These are phyloP conservation scores for Crithidia expoeki DNA, from an alignment of 208 protist genomes.

Conservation along the genomic window DNA sequence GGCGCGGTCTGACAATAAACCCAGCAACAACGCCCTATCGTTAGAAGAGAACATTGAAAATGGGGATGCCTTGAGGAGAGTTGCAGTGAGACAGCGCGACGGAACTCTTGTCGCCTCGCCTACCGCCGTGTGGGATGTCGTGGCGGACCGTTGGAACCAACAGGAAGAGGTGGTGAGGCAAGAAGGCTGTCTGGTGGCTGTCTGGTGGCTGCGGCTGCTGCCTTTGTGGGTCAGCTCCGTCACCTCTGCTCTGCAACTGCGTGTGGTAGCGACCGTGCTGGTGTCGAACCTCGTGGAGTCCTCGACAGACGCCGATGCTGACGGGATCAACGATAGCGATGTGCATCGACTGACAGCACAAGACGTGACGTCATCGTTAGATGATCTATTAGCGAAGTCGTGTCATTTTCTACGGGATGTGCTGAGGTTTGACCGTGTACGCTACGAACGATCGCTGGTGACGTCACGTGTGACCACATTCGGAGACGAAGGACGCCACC, in stretches of 20 bases:
- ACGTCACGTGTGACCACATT: background rate
- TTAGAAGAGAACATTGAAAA: background rate
- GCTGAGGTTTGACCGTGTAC: constrained; percentile 31
- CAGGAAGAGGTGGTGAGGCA: constrained; percentile 32
- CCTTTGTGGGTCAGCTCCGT: constrained; percentile 28
- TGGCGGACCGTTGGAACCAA: constrained; percentile 40
- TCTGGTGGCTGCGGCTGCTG: constrained; percentile 45
- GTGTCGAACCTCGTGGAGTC: background rate
- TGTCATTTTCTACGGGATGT: constrained; percentile 16
- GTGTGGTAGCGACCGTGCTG: constrained; percentile 12
- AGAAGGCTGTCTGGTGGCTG: constrained; percentile 36
- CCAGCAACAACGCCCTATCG: background rate
- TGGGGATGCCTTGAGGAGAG: background rate
- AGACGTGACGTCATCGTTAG: constrained; percentile 14
- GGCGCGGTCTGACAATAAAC: too few relatives aligned
- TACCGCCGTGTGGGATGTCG: constrained; percentile 25
- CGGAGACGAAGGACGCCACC: too few relatives aligned
- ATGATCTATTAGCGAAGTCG: constrained; percentile 17
- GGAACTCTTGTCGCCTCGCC: constrained; percentile 8
- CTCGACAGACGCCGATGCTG: background rate
- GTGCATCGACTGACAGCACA: constrained; percentile 3
- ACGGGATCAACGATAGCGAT: background rate
- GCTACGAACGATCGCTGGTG: constrained; percentile 30
- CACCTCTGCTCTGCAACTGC: constrained; percentile 22
- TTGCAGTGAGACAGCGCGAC: background rate